phyloP scores from a whole-genome alignment of 1,139 yeast species.

The Casaregolazyma suthepensis region DNA sequence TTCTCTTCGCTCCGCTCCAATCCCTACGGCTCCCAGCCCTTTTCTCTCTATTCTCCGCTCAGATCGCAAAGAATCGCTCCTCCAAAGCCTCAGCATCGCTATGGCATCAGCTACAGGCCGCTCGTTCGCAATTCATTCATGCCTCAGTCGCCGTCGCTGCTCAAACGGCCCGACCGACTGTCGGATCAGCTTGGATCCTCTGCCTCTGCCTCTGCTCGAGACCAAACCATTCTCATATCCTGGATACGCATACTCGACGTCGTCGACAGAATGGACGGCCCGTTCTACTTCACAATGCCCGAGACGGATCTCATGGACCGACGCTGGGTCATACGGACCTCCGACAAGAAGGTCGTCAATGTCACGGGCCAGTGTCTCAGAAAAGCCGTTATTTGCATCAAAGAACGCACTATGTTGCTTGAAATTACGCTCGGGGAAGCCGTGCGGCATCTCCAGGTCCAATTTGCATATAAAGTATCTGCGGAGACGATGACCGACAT shows the following conservation, averaged over 20 bases:
- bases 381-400: neutral
- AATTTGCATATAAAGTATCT: neutral
- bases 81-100: conserved; percentile 6
- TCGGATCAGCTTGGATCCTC: neutral
- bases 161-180: neutral
- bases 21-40: neutral
- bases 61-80: neutral
- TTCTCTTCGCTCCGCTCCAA: neutral
- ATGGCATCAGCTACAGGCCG: neutral
- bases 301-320: neutral
- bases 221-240: neutral
- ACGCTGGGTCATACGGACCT: neutral
- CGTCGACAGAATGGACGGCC: neutral
- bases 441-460: neutral
- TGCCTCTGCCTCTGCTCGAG: neutral
- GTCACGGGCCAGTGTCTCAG: neutral
- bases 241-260: neutral
- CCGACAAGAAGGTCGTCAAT: neutral
- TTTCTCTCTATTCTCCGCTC: neutral
- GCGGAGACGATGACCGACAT: neutral
- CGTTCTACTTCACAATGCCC: conserved; percentile 1
- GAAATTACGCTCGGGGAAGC: neutral
- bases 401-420: neutral
- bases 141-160: conserved; percentile 1
- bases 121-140: conserved; percentile 1